These are phyloP conservation scores for Amanita polypyramis DNA, from an alignment of 768 basidiomycete genomes.

Conservation along the genomic window DNA sequence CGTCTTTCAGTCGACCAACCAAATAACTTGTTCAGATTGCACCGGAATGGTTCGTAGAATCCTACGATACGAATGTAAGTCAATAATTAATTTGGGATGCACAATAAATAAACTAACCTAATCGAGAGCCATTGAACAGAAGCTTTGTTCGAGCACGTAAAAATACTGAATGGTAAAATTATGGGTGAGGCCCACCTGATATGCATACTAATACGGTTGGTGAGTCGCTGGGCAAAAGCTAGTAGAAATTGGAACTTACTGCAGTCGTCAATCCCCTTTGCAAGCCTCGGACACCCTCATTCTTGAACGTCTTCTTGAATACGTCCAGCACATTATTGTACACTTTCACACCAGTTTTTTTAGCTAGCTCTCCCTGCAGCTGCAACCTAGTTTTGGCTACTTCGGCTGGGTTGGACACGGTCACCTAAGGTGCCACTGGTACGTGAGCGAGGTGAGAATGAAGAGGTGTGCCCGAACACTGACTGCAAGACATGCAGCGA, in stretches of 20 bases:
- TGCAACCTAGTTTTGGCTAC: slow-evolving; percentile 95
- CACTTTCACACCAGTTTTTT: slow-evolving; percentile 57
- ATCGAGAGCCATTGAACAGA: slow-evolving; percentile 81
- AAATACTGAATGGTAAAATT: slow-evolving; percentile 8
- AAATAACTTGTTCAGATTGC: slow-evolving; percentile 52
- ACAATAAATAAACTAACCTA: slow-evolving; percentile 44
- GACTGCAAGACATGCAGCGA: slow-evolving; percentile 89
- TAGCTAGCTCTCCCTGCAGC: slow-evolving; percentile 90
- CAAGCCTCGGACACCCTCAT: slow-evolving; percentile 86
- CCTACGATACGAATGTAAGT: slow-evolving; percentile 32
- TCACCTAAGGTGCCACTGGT: slow-evolving; percentile 55
- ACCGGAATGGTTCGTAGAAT: slow-evolving; percentile 91
- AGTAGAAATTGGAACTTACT: slow-evolving; percentile 35
- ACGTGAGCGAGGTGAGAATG: slow-evolving; percentile 7
- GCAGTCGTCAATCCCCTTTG: slow-evolving; percentile 90
- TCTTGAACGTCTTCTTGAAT: slow-evolving; percentile 73
- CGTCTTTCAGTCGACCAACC: slow-evolving; percentile 58
- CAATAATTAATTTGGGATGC: background rate
- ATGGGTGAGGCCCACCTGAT: slow-evolving; percentile 55
- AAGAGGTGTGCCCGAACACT: slow-evolving; percentile 16
- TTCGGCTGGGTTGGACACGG: slow-evolving; percentile 70
- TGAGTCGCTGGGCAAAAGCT: background rate
- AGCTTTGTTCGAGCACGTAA: slow-evolving; percentile 39
- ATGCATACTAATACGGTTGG: slow-evolving; percentile 54
- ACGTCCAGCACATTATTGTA: slow-evolving; percentile 88